A percentile compares a stretch with the other conserved stretches of the same genome.
These are phyloP conservation scores for Cystobasidium onofrii DNA, from an alignment of 768 basidiomycete genomes.

Conservation along the genomic window DNA sequence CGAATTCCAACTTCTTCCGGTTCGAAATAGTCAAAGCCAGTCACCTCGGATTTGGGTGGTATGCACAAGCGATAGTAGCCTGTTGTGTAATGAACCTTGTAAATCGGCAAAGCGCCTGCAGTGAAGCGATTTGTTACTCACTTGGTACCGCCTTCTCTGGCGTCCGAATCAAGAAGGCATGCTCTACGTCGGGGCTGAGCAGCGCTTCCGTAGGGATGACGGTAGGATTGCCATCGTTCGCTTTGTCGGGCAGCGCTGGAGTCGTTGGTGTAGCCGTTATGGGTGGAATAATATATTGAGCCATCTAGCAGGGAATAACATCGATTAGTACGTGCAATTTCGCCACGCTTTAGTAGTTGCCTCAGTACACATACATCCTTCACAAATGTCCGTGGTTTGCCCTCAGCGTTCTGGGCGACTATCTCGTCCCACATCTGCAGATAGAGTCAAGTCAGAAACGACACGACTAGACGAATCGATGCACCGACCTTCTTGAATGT, in stretches of 20 bases:
- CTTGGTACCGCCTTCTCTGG: slow-evolving; percentile 40
- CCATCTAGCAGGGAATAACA: slow-evolving; percentile 34
- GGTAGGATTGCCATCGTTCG: slow-evolving; percentile 38
- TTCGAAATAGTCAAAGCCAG: slow-evolving; percentile 43
- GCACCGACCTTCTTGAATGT: slow-evolving; percentile 37
- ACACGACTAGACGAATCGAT: not conserved
- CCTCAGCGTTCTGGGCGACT: not conserved
- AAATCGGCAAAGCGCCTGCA: not conserved
- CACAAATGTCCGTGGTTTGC: slow-evolving; percentile 34
- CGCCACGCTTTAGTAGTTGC: too few species aligned
- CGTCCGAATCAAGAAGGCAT: slow-evolving; percentile 43
- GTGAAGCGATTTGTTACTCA: not conserved
- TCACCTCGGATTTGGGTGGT: slow-evolving; percentile 36
- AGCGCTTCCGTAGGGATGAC: slow-evolving; percentile 38
- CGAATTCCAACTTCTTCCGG: slow-evolving; percentile 39
- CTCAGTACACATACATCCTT: slow-evolving; percentile 36
- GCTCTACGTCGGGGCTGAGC: slow-evolving; percentile 36
- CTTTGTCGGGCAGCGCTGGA: slow-evolving; percentile 9
- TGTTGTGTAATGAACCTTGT: slow-evolving; percentile 19
- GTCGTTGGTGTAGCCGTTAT: slow-evolving; percentile 19
- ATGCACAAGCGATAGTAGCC: slow-evolving; percentile 40
- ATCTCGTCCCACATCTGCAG: slow-evolving; percentile 37
- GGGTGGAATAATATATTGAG: slow-evolving; percentile 40
- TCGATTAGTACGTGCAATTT: too few species aligned
- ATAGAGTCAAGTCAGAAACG: not conserved